Evolutionary conservation across 2,329 filamentous ascomycete species (phyloP).

Genomic region (Purpureocillium takamizusanense): DNA sequence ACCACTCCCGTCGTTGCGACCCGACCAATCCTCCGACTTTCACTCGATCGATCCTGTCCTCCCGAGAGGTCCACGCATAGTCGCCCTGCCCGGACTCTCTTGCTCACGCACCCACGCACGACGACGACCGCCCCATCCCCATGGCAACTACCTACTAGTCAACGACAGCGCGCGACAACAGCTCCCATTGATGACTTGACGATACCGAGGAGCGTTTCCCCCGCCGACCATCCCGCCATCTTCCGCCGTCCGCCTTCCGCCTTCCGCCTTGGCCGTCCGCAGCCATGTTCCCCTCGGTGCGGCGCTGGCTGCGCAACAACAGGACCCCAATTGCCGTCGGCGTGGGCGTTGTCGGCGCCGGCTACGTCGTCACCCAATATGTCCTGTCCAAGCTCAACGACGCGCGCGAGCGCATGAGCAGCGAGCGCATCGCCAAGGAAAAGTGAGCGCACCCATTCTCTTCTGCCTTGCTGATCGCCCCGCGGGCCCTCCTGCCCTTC

Average conservation of each 20-base stretch:
- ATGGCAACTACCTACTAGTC: no score
- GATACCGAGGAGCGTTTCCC: conserved; percentile 4
- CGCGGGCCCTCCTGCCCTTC: not conserved
- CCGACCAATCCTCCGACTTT: no score
- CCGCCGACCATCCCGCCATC: not conserved
- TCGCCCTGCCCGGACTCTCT: no score
- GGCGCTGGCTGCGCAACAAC: conserved; percentile 89
- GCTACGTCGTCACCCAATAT: conserved; percentile 91
- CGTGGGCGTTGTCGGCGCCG: conserved; percentile 76
- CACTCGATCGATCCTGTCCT: no score
- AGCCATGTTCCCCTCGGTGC: conserved; percentile 59
- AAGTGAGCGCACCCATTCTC: conserved; percentile 54
- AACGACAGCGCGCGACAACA: no score
- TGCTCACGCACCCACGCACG: no score
- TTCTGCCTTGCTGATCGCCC: not conserved
- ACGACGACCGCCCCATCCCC: no score
- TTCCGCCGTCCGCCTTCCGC: not conserved
- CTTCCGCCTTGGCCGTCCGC: not conserved
- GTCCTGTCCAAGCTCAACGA: conserved; percentile 84
- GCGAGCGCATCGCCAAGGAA: conserved; percentile 90
- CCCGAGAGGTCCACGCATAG: no score
- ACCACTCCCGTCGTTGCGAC: not conserved
- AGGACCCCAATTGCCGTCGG: conserved; percentile 83
- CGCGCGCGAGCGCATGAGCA: conserved; percentile 91
- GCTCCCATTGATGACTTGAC: no score